These are phyloP conservation scores for Diplodia intermedia DNA, from an alignment of 2,329 filamentous ascomycete genomes.

Conservation along the genomic window DNA sequence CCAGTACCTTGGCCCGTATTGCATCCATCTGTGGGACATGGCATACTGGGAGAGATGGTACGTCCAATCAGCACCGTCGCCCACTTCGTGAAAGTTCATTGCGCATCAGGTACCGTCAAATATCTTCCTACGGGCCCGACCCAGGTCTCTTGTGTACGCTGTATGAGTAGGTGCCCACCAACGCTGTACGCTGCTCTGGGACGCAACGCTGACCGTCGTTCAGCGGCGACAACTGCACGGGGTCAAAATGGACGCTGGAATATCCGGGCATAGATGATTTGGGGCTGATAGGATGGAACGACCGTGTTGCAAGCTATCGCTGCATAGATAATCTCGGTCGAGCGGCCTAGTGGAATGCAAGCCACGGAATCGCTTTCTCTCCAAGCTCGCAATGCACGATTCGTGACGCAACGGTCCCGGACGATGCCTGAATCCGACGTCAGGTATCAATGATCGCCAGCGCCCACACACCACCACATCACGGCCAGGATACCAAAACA, in stretches of 20 bases:
- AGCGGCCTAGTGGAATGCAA: not conserved
- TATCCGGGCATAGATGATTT: conserved; percentile 12
- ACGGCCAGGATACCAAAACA: not conserved
- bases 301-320: conserved; percentile 9
- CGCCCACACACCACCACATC: not conserved
- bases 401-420: not conserved
- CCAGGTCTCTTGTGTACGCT: not conserved
- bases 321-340: not conserved
- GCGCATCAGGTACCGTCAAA: conserved; percentile 10
- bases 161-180: conserved; percentile 4
- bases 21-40: not conserved
- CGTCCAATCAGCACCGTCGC: not conserved
- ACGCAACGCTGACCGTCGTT: not conserved
- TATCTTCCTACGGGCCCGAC: conserved; percentile 16
- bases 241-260: not conserved
- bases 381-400: too few species aligned
- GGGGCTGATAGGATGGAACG: conserved; percentile 11
- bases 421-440: not conserved
- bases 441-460: not conserved
- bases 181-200: not conserved
- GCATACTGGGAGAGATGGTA: not conserved
- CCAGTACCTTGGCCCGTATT: not conserved
- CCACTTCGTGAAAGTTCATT: not conserved
- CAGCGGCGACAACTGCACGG: conserved; percentile 12
- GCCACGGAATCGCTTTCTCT: not conserved